These are phyloP conservation scores for Fusarium solani-melongenae DNA, from an alignment of 2,329 filamentous ascomycete genomes.

Conservation along the genomic window DNA sequence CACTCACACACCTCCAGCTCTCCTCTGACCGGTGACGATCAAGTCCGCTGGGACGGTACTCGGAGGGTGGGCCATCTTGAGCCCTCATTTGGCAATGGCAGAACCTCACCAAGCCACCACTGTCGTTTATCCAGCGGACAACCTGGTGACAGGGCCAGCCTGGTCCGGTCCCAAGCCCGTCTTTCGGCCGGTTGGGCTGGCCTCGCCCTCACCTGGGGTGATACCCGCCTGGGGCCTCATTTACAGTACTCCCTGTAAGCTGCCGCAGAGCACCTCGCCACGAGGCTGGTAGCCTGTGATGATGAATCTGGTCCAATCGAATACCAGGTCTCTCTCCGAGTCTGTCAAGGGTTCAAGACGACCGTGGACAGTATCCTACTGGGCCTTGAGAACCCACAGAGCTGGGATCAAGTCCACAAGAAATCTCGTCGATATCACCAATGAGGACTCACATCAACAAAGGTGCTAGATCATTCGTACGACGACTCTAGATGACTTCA, in stretches of 20 bases:
- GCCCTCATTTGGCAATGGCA: slow-evolving; percentile 51
- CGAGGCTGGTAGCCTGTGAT: slow-evolving; percentile 8
- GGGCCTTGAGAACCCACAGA: slow-evolving; percentile 14
- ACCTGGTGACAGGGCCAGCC: slow-evolving; percentile 5
- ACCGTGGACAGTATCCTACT: neutral
- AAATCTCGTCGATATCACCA: slow-evolving; percentile 10
- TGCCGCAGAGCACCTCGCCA: slow-evolving; percentile 4
- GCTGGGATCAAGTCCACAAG: slow-evolving; percentile 14
- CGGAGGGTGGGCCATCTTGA: slow-evolving; percentile 41
- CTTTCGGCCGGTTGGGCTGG: slow-evolving; percentile 11
- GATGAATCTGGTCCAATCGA: slow-evolving; percentile 5
- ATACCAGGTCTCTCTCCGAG: neutral
- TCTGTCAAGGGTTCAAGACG: neutral
- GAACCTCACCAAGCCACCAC: slow-evolving; percentile 18
- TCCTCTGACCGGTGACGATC: slow-evolving; percentile 31
- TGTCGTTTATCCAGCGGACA: slow-evolving; percentile 13
- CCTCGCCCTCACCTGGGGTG: neutral
- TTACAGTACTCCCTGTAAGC: slow-evolving; percentile 14
- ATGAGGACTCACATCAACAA: neutral
- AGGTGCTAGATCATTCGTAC: neutral
- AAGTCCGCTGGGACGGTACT: slow-evolving; percentile 34
- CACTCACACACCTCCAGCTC: neutral
- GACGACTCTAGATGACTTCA: neutral
- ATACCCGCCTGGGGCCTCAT: slow-evolving; percentile 29
- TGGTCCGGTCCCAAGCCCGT: neutral